These are phyloP conservation scores for Lasiosphaeria hispida DNA, from an alignment of 495 filamentous ascomycete genomes.

Conservation along the genomic window DNA sequence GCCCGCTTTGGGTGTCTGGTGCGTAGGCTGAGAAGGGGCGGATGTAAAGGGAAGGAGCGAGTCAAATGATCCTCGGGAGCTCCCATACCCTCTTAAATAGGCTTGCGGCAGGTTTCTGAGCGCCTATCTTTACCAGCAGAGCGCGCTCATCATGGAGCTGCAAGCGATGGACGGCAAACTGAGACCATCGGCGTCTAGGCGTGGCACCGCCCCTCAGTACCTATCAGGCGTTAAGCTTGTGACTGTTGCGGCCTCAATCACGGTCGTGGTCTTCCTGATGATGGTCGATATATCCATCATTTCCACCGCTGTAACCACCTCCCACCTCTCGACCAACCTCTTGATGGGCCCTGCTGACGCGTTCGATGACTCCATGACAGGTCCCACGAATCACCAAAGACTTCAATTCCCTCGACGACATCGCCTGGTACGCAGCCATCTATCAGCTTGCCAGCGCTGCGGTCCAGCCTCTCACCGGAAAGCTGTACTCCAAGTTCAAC, in stretches of 20 bases:
- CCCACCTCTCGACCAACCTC: no score
- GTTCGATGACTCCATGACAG: conserved; percentile 13
- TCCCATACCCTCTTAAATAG: no score
- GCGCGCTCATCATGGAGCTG: no score
- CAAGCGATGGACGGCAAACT: no score
- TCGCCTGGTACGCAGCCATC: conserved; percentile 51
- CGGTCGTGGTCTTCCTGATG: conserved; percentile 45
- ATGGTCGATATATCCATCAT: conserved; percentile 53
- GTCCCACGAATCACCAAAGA: conserved; percentile 49
- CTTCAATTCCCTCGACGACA: conserved; percentile 46
- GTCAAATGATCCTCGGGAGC: no score
- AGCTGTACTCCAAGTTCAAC: conserved; percentile 49
- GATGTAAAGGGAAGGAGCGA: no score
- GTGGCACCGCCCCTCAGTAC: neutral
- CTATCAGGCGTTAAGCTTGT: conserved; percentile 16
- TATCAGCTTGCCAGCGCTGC: conserved; percentile 53
- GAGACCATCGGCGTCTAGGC: no score
- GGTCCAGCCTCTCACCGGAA: conserved; percentile 52
- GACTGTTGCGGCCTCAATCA: conserved; percentile 21
- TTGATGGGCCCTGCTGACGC: neutral
- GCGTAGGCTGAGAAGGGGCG: no score
- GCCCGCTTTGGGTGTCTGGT: no score
- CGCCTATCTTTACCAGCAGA: no score
- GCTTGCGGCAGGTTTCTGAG: no score
- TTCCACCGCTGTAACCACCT: conserved; percentile 39